phyloP scores from a whole-genome alignment of 257 asterid genomes.

The Echium plantagineum region DNA sequence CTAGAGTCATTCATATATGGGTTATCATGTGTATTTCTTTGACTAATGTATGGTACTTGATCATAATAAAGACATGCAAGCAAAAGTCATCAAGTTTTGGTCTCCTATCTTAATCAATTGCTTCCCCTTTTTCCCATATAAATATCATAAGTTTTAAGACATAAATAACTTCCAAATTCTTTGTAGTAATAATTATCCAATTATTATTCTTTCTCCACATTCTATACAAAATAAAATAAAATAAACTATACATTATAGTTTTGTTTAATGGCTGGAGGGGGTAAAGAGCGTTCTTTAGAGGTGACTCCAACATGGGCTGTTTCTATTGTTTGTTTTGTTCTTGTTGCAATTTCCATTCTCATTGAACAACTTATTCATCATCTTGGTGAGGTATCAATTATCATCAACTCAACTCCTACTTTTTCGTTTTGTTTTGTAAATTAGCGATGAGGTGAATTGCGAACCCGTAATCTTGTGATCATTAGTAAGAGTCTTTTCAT shows the following conservation, averaged over 20 bases:
- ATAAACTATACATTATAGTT: background rate
- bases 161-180: too few relatives aligned
- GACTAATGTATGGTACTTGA: background rate
- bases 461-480: too few relatives aligned
- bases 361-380: constrained; percentile 13
- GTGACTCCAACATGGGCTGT: constrained; percentile 21
- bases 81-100: background rate
- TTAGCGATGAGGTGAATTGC: too few relatives aligned
- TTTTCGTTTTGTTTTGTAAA: too few relatives aligned
- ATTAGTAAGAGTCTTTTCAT: too few relatives aligned
- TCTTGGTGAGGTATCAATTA: constrained; percentile 17
- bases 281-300: constrained; percentile 8
- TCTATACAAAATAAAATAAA: too few relatives aligned
- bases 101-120: background rate
- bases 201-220: background rate
- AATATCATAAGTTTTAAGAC: too few relatives aligned
- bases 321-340: constrained; percentile 13
- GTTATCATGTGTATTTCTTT: background rate
- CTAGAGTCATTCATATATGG: too few relatives aligned
- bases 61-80: background rate
- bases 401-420: too few relatives aligned
- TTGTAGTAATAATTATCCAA: background rate
- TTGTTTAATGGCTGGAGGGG: constrained; percentile 5
- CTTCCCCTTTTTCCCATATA: background rate
- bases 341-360: constrained; percentile 13